A percentile compares a stretch with the other conserved stretches of the same genome.
Evolutionary conservation across 257 asterid genomes (phyloP).

Genomic region (Henckelia pumila): DNA sequence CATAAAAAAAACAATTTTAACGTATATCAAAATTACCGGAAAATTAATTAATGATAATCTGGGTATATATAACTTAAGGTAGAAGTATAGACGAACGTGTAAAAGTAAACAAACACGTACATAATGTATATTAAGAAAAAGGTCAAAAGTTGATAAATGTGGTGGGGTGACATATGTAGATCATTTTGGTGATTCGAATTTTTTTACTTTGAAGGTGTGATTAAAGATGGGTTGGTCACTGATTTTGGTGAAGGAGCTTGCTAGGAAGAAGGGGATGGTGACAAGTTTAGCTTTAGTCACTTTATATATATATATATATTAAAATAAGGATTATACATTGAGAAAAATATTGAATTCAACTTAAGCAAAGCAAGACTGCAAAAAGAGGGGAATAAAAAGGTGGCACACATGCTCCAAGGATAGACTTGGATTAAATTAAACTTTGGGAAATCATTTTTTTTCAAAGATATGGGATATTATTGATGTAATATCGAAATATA

Average conservation of each 20-base stretch:
- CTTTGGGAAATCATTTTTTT: too few relatives aligned
- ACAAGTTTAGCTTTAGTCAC: background rate
- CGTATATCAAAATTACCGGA: too few relatives aligned
- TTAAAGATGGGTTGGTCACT: constrained; percentile 9
- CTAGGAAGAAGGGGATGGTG: background rate
- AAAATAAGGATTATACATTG: background rate
- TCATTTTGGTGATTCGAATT: background rate
- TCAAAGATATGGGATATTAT: too few relatives aligned
- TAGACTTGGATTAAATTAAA: too few relatives aligned
- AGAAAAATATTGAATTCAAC: background rate
- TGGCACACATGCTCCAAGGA: background rate
- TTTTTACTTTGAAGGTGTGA: background rate
- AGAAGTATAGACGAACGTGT: background rate
- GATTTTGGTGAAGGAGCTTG: constrained; percentile 1
- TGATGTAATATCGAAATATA: too few relatives aligned
- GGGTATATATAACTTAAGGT: too few relatives aligned
- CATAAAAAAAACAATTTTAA: too few relatives aligned
- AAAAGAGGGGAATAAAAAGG: background rate
- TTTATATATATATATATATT: too few relatives aligned
- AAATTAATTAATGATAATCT: too few relatives aligned
- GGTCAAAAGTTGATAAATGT: background rate
- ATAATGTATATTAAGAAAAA: too few relatives aligned
- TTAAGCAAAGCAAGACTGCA: background rate
- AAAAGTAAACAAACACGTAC: background rate
- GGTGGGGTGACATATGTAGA: background rate